A percentile compares a stretch with the other conserved stretches of the same genome.
Conservation (phyloP, 2,329 filamentous ascomycete genomes). For the Fusarium sp. region DNA sequence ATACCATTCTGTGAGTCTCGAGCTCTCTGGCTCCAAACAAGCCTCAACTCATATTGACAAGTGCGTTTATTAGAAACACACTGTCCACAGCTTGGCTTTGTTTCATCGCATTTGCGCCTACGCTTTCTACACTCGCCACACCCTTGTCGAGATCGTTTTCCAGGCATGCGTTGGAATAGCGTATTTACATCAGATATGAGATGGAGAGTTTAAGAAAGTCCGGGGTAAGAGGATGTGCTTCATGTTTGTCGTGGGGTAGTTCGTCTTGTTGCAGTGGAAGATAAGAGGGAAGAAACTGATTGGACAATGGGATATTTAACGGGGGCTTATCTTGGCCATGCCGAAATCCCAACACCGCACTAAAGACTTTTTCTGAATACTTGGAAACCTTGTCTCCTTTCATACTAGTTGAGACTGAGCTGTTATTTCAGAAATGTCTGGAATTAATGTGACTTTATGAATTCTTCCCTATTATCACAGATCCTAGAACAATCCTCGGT, state of each 20-base stretch:
- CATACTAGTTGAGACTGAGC: no score
- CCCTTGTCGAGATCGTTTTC: slow-evolving; percentile 45
- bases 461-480: no score
- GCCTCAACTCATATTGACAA: slow-evolving; percentile 44
- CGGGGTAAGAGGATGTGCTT: not conserved
- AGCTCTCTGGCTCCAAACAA: slow-evolving; percentile 41
- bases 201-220: not conserved
- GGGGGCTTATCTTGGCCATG: not conserved
- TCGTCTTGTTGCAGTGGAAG: not conserved
- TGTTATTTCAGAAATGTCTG: no score
- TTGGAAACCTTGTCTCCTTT: no score
- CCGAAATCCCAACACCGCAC: no score
- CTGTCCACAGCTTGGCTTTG: slow-evolving; percentile 45
- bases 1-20: slow-evolving; percentile 3
- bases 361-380: no score
- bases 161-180: slow-evolving; percentile 30
- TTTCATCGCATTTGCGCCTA: slow-evolving; percentile 48
- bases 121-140: slow-evolving; percentile 49
- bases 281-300: not conserved
- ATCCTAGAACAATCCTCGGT: no score
- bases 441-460: no score
- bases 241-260: not conserved
- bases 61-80: slow-evolving; percentile 32
- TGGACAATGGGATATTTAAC: not conserved
- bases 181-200: not conserved